phyloP scores from a whole-genome alignment of 371 early-diverging fungal genomes.

The Syncephalastrum monosporum region DNA sequence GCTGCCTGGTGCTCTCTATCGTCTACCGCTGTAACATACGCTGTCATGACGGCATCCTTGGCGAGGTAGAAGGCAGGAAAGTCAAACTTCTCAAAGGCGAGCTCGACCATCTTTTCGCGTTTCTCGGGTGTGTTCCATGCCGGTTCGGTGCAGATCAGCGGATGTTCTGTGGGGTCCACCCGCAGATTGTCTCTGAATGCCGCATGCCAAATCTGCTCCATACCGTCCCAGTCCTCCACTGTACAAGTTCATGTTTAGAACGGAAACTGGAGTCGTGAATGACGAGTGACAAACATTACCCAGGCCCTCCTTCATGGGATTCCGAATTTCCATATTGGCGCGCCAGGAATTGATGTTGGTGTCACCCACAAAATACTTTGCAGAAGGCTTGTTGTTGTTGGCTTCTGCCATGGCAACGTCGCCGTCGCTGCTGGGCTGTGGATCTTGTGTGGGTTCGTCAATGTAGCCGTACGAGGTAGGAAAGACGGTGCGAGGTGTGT shows the following conservation, averaged over 20 bases:
- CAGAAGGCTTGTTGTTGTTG: constrained; percentile 13
- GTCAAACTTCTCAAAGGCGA: constrained; percentile 92
- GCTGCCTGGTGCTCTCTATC: not conserved
- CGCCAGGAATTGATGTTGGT: constrained; percentile 75
- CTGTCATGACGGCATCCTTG: constrained; percentile 87
- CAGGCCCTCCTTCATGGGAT: constrained; percentile 71
- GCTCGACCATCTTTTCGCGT: constrained; percentile 85
- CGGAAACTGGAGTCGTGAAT: too few species aligned
- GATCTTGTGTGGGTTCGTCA: constrained; percentile 23
- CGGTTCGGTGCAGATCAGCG: constrained; percentile 85
- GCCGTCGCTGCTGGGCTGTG: constrained; percentile 21
- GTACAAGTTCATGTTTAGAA: constrained; percentile 10
- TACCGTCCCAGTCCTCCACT: constrained; percentile 93
- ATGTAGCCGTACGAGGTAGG: constrained; percentile 62
- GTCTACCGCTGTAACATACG: constrained; percentile 54
- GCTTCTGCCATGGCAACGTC: constrained; percentile 39
- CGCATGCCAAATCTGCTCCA: constrained; percentile 87
- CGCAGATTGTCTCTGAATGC: constrained; percentile 69
- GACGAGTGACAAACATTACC: constrained; percentile 38
- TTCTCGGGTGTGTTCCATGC: constrained; percentile 85
- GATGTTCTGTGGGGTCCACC: constrained; percentile 78
- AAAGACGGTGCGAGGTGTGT: constrained; percentile 83
- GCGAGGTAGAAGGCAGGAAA: constrained; percentile 93
- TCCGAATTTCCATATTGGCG: constrained; percentile 75
- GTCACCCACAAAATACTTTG: constrained; percentile 77